Percentiles rank a stretch among this genome's conserved stretches.
phyloP scores from a whole-genome alignment of 352 stramenopile genomes.

The Phytophthora vignae region DNA sequence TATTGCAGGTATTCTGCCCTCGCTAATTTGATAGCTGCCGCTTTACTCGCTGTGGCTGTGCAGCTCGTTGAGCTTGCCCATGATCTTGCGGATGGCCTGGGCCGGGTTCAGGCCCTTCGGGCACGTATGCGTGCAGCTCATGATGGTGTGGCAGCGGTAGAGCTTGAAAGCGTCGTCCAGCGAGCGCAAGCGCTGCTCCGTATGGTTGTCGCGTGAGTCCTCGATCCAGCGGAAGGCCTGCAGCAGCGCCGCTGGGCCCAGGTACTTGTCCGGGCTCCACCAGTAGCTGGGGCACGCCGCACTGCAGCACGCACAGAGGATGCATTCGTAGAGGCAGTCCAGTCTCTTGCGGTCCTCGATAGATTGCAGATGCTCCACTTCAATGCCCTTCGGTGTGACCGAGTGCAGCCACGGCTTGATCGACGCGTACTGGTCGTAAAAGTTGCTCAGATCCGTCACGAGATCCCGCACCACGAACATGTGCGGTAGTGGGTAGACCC shows the following conservation, averaged over 20 bases:
- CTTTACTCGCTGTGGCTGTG: conserved; percentile 7
- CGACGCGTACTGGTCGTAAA: conserved; percentile 97
- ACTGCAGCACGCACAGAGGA: conserved; percentile 99
- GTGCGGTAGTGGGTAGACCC: conserved; percentile 99
- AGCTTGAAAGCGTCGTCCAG: conserved; percentile 99
- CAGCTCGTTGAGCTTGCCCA: conserved; percentile 19
- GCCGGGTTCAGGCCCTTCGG: conserved; percentile 99
- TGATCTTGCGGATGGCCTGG: conserved; percentile 99
- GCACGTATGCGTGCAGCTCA: conserved; percentile 99
- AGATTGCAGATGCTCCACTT: conserved; percentile 89
- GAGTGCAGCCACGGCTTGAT: conserved; percentile 99
- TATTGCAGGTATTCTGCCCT: conserved; percentile 6
- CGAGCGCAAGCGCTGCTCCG: conserved; percentile 94
- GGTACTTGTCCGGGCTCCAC: conserved; percentile 99
- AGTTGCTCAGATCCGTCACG: conserved; percentile 99
- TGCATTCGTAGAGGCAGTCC: conserved; percentile 99
- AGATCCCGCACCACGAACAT: conserved; percentile 99
- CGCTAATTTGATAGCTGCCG: conserved; percentile 13
- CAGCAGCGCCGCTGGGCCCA: conserved; percentile 93
- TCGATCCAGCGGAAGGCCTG: conserved; percentile 99
- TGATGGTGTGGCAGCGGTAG: conserved; percentile 99
- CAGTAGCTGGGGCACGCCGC: conserved; percentile 99
- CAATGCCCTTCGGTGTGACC: conserved; percentile 86
- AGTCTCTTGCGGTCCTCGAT: conserved; percentile 99
- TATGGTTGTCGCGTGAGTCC: conserved; percentile 98